Base-by-base conservation (phyloP, 768 basidiomycete genomes). In the Lactarius deliciosus region DNA sequence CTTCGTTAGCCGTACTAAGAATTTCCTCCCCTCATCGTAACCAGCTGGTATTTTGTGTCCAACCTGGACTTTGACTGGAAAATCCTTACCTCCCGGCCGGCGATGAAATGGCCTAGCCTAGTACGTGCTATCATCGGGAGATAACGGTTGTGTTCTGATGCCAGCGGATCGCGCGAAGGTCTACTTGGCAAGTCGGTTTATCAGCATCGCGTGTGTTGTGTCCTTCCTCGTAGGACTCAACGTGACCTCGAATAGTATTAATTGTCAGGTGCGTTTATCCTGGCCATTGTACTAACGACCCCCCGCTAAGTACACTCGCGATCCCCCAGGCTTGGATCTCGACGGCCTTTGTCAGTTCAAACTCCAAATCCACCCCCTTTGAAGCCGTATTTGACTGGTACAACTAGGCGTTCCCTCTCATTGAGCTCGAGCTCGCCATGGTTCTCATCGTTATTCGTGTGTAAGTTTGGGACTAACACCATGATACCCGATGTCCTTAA, bases 11-110 rank as follows among this genome's bases (percentile, higher is more conserved):
- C 9, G 7, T 28, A 25, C 7, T 5, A 15, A 34, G 9, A 5
- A 20, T 11, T 43, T 50, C 22, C 55, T 50, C 25, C 25, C 43
- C 22, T 40, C 13, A 18, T 30, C 55, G 6, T 8, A 20, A 32
- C 22, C 18, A 65, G 65, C 43, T 65, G 60, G 41, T 50, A 65
- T 15, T 38, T 61, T 43, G 7, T 65, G 32, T 15, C 60, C 9
- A 65, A 65, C 43, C 34, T 65, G 65, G 64, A 57, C n/a, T 65
- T 65, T 30, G 65, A 65, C 60, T 65, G 65, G 65, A 61, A 3
- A 32, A 55, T 65, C 43, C 22, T 65, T 43, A 10, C 8, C 36
- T 36, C 54, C 34, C 47, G 36, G 28, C 43, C 34, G 0, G 18
- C 20, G 7, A 8, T 20, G 34, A 40, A n/a, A 50, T 61, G 54